These are phyloP conservation scores for Sporothrix inflata DNA, from an alignment of 2,329 filamentous ascomycete species.

Conservation along the genomic window DNA sequence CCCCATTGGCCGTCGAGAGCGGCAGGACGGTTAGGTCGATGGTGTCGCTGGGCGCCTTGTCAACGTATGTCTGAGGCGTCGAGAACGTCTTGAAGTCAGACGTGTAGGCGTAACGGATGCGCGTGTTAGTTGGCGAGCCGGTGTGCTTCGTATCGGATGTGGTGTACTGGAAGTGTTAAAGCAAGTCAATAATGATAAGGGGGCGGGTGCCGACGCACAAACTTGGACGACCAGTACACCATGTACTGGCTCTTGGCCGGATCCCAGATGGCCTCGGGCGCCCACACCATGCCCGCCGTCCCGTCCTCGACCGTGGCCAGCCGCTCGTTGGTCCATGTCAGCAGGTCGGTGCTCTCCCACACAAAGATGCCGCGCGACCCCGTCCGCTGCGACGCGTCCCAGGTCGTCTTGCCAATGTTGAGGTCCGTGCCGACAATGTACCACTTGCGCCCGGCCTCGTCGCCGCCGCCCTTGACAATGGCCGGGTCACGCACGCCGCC, in stretches of 20 bases:
- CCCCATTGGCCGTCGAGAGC: slow-evolving; percentile 42
- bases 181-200: background rate
- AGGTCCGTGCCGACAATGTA: slow-evolving; percentile 60
- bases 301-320: slow-evolving; percentile 55
- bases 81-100: slow-evolving; percentile 58
- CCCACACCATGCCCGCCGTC: slow-evolving; percentile 63
- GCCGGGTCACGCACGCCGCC: slow-evolving; percentile 57
- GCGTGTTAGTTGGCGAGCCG: slow-evolving; percentile 48
- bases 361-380: slow-evolving; percentile 58
- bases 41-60: slow-evolving; percentile 51
- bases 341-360: slow-evolving; percentile 57
- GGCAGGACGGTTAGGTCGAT: slow-evolving; percentile 62
- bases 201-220: slow-evolving; percentile 33
- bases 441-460: slow-evolving; percentile 55
- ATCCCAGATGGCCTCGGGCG: slow-evolving; percentile 59
- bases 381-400: slow-evolving; percentile 56
- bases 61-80: slow-evolving; percentile 54
- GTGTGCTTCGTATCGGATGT: slow-evolving; percentile 53
- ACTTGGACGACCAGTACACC: slow-evolving; percentile 53
- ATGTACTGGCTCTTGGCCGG: slow-evolving; percentile 49
- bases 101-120: slow-evolving; percentile 60
- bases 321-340: slow-evolving; percentile 54
- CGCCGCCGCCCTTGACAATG: slow-evolving; percentile 51
- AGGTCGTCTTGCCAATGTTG: slow-evolving; percentile 56
- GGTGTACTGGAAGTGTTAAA: slow-evolving; percentile 41